A percentile compares a stretch with the other conserved stretches of the same genome.
Evolutionary conservation across 2,329 filamentous ascomycete genomes (phyloP).

Genomic region (Endocalyx cinctus): DNA sequence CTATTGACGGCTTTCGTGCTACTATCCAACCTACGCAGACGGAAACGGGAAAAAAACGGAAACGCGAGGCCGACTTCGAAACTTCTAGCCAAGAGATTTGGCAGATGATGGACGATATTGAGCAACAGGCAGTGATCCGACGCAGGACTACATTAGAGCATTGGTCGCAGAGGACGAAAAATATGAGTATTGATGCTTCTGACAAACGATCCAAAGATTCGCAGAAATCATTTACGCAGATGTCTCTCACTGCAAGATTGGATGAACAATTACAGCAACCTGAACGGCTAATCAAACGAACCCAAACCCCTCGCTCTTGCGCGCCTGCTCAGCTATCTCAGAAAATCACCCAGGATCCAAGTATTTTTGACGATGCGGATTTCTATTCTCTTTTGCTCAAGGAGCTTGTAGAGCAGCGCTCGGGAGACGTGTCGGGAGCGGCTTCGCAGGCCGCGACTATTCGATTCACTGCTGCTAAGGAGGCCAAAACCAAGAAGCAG

Average conservation of each 20-base stretch:
- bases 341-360: constrained; percentile 51
- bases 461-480: constrained; percentile 64
- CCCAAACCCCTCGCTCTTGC: constrained; percentile 69
- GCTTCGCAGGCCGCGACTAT: constrained; percentile 47
- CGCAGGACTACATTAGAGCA: constrained; percentile 76
- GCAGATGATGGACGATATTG: constrained; percentile 63
- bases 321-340: constrained; percentile 63
- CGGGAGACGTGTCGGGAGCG: constrained; percentile 55
- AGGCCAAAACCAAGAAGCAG: constrained; percentile 74
- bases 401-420: constrained; percentile 86
- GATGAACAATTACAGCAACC: constrained; percentile 63
- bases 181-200: too few species aligned
- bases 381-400: constrained; percentile 94
- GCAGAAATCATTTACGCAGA: constrained; percentile 46
- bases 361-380: constrained; percentile 86
- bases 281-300: constrained; percentile 65
- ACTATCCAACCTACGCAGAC: constrained; percentile 49
- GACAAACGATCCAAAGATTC: constrained; percentile 47
- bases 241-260: constrained; percentile 59
- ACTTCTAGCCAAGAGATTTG: constrained; percentile 65
- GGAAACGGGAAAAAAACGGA: constrained; percentile 56
- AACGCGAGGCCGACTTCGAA: constrained; percentile 46
- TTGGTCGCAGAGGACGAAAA: constrained; percentile 79
- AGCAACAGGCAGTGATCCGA: constrained; percentile 53
- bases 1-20: constrained; percentile 65